phyloP scores from a whole-genome alignment of 2,329 filamentous ascomycete genomes.

The Curvularia spicifera region DNA sequence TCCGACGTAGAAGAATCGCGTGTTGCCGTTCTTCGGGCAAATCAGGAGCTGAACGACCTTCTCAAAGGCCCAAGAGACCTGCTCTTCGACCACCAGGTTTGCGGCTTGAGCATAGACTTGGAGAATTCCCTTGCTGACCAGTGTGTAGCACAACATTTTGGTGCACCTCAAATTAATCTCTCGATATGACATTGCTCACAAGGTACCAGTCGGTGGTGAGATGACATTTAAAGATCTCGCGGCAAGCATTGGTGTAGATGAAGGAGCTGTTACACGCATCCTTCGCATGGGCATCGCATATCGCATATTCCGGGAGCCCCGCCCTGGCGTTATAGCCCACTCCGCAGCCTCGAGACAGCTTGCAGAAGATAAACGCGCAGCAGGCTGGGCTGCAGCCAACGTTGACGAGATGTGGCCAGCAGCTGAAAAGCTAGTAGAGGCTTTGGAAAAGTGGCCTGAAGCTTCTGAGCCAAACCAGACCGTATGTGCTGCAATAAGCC shows the following conservation, averaged over 20 bases:
- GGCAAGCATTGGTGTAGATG: conserved; percentile 3
- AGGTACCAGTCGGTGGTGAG: conserved; percentile 4
- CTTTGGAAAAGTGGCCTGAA: conserved; percentile 11
- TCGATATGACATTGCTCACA: conserved; percentile 4
- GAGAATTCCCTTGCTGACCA: background rate
- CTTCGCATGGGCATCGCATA: conserved; percentile 17
- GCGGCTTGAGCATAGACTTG: background rate
- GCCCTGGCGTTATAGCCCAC: conserved; percentile 17
- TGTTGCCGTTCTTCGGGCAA: conserved; percentile 12
- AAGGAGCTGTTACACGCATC: conserved; percentile 3
- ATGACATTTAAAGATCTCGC: conserved; percentile 8
- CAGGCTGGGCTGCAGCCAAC: conserved; percentile 4
- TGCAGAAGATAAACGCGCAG: background rate
- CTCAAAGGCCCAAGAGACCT: conserved; percentile 13
- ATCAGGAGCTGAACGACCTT: conserved; percentile 18
- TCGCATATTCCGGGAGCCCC: conserved; percentile 22
- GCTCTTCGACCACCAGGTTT: conserved; percentile 14
- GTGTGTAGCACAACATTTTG: background rate
- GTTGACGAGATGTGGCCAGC: conserved; percentile 12
- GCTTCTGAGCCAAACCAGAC: conserved; percentile 11
- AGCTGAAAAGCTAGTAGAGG: conserved; percentile 10
- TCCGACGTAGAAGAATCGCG: conserved; percentile 13
- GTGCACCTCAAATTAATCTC: conserved; percentile 3
- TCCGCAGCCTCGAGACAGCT: conserved; percentile 14
- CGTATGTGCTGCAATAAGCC: conserved; percentile 1